phyloP scores from a whole-genome alignment of 306 rosid species.

The Castanea mollissima region DNA sequence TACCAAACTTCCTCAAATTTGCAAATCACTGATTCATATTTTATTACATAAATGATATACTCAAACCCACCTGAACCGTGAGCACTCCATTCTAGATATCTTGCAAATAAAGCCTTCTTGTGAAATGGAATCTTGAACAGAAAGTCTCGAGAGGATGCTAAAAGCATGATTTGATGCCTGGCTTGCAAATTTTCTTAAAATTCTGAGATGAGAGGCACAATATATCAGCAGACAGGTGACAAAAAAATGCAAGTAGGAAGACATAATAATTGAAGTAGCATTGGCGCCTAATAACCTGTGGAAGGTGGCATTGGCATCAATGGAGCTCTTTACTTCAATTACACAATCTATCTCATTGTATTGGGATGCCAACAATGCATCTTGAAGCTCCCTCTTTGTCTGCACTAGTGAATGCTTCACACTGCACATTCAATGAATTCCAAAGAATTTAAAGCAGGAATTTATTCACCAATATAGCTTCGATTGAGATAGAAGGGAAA shows the following conservation, averaged over 20 bases:
- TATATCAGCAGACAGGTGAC: slow-evolving; percentile 29
- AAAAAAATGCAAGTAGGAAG: slow-evolving; percentile 10
- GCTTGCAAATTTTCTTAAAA: slow-evolving; percentile 51
- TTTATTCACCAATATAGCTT: slow-evolving; percentile 7
- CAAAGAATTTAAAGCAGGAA: slow-evolving; percentile 27
- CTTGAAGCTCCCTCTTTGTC: slow-evolving; percentile 72
- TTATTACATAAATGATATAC: slow-evolving; percentile 15
- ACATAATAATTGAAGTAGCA: slow-evolving; percentile 25
- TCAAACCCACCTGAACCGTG: slow-evolving; percentile 64
- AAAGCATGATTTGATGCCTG: slow-evolving; percentile 57
- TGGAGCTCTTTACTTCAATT: slow-evolving; percentile 81
- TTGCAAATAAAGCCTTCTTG: slow-evolving; percentile 38
- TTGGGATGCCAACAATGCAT: slow-evolving; percentile 55
- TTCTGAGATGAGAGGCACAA: slow-evolving; percentile 41
- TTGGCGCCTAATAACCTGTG: slow-evolving; percentile 64
- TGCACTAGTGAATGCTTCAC: slow-evolving; percentile 66
- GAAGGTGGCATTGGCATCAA: slow-evolving; percentile 69
- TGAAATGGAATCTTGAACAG: slow-evolving; percentile 29
- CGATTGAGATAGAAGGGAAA: slow-evolving; percentile 2
- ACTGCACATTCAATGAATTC: slow-evolving; percentile 46
- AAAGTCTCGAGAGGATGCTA: slow-evolving; percentile 36
- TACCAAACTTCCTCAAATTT: background rate
- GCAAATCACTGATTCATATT: slow-evolving; percentile 1
- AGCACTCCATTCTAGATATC: slow-evolving; percentile 57
- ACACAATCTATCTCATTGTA: slow-evolving; percentile 56